phyloP scores from a whole-genome alignment of 2,329 filamentous ascomycete species.

The Monilinia polystroma region DNA sequence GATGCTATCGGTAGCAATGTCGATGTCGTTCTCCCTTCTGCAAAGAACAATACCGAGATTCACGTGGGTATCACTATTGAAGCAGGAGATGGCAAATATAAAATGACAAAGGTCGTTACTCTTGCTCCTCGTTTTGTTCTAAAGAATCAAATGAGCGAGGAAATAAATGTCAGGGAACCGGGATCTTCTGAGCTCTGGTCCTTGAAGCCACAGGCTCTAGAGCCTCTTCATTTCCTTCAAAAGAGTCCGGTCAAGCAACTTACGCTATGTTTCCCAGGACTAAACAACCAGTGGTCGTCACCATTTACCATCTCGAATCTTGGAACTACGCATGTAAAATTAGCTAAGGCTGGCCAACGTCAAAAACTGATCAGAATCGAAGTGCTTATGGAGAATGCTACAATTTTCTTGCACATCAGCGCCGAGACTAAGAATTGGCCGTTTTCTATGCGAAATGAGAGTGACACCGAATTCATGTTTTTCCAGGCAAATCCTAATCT shows the following conservation, averaged over 20 bases:
- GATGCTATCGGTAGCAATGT: slow-evolving; percentile 94
- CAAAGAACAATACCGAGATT: slow-evolving; percentile 71
- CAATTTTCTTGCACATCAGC: slow-evolving; percentile 87
- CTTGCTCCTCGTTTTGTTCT: slow-evolving; percentile 89
- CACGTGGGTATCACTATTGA: slow-evolving; percentile 87
- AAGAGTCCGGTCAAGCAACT: slow-evolving; percentile 82
- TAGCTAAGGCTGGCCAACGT: slow-evolving; percentile 84
- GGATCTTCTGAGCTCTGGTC: slow-evolving; percentile 84
- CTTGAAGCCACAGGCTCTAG: slow-evolving; percentile 72
- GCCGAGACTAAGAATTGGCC: slow-evolving; percentile 95
- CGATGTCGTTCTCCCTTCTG: slow-evolving; percentile 79
- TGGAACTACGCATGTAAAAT: slow-evolving; percentile 88
- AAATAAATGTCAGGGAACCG: slow-evolving; percentile 85
- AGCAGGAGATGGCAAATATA: slow-evolving; percentile 95
- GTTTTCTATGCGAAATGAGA: slow-evolving; percentile 98
- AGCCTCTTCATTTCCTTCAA: slow-evolving; percentile 87
- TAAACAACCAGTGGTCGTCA: slow-evolving; percentile 97
- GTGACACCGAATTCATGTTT: slow-evolving; percentile 94
- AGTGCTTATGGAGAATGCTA: slow-evolving; percentile 87
- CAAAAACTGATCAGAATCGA: slow-evolving; percentile 87
- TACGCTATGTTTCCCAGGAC: slow-evolving; percentile 86
- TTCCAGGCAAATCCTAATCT: slow-evolving; percentile 92
- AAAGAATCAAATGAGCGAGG: slow-evolving; percentile 88
- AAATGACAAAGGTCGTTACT: slow-evolving; percentile 92
- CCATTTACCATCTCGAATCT: slow-evolving; percentile 97